Conservation (phyloP, 805 yeast genomes). For the Wickerhamomyces alni region DNA sequence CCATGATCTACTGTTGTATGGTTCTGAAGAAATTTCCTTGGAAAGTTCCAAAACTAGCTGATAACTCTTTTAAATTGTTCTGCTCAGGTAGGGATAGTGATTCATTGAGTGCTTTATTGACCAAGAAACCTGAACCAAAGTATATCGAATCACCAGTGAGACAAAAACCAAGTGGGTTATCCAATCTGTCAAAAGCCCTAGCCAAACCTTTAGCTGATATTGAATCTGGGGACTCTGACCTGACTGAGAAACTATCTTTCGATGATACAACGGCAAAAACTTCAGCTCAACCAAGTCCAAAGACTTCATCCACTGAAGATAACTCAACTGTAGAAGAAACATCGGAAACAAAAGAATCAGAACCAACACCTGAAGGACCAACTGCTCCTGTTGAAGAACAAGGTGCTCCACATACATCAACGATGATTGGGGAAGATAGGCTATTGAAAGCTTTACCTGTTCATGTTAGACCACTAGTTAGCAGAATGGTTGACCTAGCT, state of each 20-base stretch:
- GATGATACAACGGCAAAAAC: constrained; percentile 5
- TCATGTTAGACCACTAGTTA: constrained; percentile 60
- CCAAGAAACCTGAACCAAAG: constrained; percentile 47
- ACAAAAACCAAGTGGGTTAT: constrained; percentile 17
- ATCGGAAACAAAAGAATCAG: neutral
- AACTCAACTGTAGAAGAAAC: neutral
- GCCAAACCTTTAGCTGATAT: constrained; percentile 19
- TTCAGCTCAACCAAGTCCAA: constrained; percentile 8
- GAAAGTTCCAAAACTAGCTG: constrained; percentile 83
- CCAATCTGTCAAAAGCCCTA: constrained; percentile 23
- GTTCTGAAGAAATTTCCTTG: constrained; percentile 87
- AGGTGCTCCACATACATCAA: constrained; percentile 51
- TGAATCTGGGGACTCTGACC: constrained; percentile 3
- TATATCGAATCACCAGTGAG: constrained; percentile 20
- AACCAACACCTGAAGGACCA: constrained; percentile 6
- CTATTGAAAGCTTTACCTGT: constrained; percentile 64
- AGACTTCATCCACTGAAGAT: neutral
- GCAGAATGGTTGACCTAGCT: constrained; percentile 76
- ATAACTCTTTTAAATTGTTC: constrained; percentile 77
- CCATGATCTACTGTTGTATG: constrained; percentile 91
- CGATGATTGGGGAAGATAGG: constrained; percentile 65
- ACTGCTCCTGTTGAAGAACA: constrained; percentile 16
- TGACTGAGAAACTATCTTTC: constrained; percentile 4
- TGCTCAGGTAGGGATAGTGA: constrained; percentile 67
- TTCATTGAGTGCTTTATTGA: constrained; percentile 56